phyloP scores from a whole-genome alignment of 345 rosid species.

The Hibiscus syriacus region DNA sequence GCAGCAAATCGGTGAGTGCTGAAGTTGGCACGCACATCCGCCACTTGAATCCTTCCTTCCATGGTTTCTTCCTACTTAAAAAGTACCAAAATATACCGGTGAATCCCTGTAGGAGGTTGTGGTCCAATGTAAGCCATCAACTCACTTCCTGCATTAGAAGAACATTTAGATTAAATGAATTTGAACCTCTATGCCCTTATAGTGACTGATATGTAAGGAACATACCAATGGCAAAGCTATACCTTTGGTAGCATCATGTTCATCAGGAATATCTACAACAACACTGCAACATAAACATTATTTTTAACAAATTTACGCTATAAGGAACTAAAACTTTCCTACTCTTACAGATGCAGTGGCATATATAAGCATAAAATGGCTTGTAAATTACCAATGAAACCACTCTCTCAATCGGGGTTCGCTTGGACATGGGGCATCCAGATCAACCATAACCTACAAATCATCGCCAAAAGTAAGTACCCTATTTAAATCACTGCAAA shows the following conservation, averaged over 20 bases:
- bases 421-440: conserved; percentile 12
- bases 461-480: not conserved
- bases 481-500: not conserved
- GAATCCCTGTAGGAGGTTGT: conserved; percentile 31
- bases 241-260: conserved; percentile 31
- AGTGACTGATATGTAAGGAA: not conserved
- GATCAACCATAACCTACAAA: conserved; percentile 12
- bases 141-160: conserved; percentile 19
- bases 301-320: not conserved
- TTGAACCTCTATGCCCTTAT: not conserved
- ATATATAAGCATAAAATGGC: not conserved
- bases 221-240: not conserved
- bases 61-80: conserved; percentile 23
- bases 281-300: conserved; percentile 20
- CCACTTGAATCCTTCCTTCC: conserved; percentile 9
- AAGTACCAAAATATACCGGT: conserved; percentile 30
- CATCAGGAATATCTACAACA: conserved; percentile 36
- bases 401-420: conserved; percentile 8
- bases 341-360: not conserved
- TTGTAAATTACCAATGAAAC: conserved; percentile 9
- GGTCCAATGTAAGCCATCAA: conserved; percentile 36
- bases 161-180: not conserved
- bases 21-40: conserved; percentile 25
- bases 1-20: conserved; percentile 32
- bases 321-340: not conserved